These are phyloP conservation scores for Pseudopyricularia javanii DNA, from an alignment of 2,329 filamentous ascomycete genomes.

Conservation along the genomic window DNA sequence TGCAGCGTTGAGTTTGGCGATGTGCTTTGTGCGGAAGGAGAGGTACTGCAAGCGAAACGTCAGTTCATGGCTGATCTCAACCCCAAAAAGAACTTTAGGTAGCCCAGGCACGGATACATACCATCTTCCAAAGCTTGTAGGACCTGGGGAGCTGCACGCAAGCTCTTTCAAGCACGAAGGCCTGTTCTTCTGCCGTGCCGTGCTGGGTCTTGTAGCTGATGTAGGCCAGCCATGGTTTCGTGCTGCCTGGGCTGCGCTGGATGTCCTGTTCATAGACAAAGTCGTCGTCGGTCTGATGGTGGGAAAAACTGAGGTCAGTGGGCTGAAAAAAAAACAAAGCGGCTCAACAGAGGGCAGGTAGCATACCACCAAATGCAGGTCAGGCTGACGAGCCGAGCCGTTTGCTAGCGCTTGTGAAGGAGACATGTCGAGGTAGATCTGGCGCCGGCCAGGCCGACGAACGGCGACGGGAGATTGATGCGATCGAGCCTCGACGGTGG, in stretches of 20 bases:
- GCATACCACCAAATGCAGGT: constrained; percentile 37
- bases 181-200: constrained; percentile 75
- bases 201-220: constrained; percentile 82
- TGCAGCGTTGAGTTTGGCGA: constrained; percentile 72
- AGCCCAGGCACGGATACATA: constrained; percentile 21
- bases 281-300: constrained; percentile 65
- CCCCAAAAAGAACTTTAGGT: not conserved
- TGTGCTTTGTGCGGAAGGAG: constrained; percentile 68
- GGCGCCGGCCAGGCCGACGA: not conserved
- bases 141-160: constrained; percentile 83
- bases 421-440: not conserved
- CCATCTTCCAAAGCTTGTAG: constrained; percentile 97
- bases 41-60: constrained; percentile 52
- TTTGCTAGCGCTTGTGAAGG: not conserved
- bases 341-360: constrained; percentile 3
- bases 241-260: constrained; percentile 68
- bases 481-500: not conserved
- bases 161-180: constrained; percentile 77
- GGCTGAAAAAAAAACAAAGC: not conserved
- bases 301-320: not conserved
- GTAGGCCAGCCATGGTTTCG: constrained; percentile 93
- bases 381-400: constrained; percentile 14
- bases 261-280: constrained; percentile 95
- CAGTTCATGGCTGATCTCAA: constrained; percentile 4
- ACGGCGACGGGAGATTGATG: not conserved